Percentiles rank a stretch among this genome's conserved stretches.
Conservation (phyloP, 2,329 filamentous ascomycete genomes). For the Talaromyces sp. region DNA sequence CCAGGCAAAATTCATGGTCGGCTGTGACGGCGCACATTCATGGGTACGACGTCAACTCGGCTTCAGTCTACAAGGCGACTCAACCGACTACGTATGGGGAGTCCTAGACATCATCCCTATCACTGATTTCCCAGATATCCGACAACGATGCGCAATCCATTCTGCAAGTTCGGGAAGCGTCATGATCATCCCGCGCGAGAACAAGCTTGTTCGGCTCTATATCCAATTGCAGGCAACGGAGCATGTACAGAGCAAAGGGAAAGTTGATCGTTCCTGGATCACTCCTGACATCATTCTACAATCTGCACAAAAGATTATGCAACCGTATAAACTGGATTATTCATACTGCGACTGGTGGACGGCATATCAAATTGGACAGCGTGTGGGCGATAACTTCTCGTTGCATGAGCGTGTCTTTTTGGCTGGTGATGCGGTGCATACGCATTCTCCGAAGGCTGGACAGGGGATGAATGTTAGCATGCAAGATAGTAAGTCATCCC, state of each 20-base stretch:
- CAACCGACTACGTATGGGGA: slow-evolving; percentile 46
- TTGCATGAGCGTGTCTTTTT: slow-evolving; percentile 63
- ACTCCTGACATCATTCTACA: slow-evolving; percentile 26
- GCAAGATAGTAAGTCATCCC: slow-evolving; percentile 29
- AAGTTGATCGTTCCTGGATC: background rate
- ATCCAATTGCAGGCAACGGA: slow-evolving; percentile 56
- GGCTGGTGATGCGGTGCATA: slow-evolving; percentile 63
- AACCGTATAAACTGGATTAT: slow-evolving; percentile 66
- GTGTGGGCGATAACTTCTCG: slow-evolving; percentile 60
- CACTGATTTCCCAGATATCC: slow-evolving; percentile 61
- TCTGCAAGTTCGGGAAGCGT: slow-evolving; percentile 55
- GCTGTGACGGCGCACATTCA: slow-evolving; percentile 67
- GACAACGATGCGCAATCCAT: slow-evolving; percentile 59
- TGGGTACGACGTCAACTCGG: slow-evolving; percentile 62
- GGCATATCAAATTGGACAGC: slow-evolving; percentile 66
- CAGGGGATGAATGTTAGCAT: slow-evolving; percentile 40
- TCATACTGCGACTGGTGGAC: slow-evolving; percentile 67
- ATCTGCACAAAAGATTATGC: slow-evolving; percentile 63
- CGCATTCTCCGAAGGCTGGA: slow-evolving; percentile 34
- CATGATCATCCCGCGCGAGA: slow-evolving; percentile 65
- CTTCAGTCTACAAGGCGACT: slow-evolving; percentile 57
- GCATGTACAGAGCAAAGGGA: background rate
- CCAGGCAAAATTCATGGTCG: slow-evolving; percentile 63
- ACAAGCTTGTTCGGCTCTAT: slow-evolving; percentile 62
- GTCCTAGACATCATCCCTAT: slow-evolving; percentile 54